phyloP scores from a whole-genome alignment of 176 grass and related monocot species.

The Calamus simplicifolius region DNA sequence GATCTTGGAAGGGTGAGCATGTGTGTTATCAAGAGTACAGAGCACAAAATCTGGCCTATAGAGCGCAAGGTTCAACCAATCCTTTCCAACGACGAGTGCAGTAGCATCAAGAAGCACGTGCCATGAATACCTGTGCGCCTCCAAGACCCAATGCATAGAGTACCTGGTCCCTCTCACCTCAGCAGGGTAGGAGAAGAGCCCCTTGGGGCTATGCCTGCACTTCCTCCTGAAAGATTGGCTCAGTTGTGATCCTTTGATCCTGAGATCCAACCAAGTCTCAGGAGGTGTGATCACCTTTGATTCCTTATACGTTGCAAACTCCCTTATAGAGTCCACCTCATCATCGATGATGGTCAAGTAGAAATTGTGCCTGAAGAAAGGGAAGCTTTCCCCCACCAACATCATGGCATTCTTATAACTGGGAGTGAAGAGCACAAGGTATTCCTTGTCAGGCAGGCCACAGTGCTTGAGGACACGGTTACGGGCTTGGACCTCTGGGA shows the following conservation, averaged over 20 bases:
- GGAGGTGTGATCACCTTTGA: conserved; percentile 48
- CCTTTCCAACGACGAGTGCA: conserved; percentile 28
- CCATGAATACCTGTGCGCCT: conserved; percentile 71
- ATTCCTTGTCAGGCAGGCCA: conserved; percentile 55
- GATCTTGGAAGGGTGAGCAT: conserved; percentile 23
- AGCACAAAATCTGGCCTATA: conserved; percentile 64
- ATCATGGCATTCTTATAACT: conserved; percentile 43
- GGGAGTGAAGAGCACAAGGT: conserved; percentile 55
- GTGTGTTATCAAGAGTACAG: conserved; percentile 31
- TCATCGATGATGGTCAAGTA: conserved; percentile 52
- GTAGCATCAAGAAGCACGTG: conserved; percentile 66
- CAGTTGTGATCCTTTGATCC: conserved; percentile 73
- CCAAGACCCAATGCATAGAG: conserved; percentile 67
- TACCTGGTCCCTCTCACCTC: conserved; percentile 17
- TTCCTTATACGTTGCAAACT: conserved; percentile 61
- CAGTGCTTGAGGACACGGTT: conserved; percentile 49
- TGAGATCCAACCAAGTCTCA: conserved; percentile 58
- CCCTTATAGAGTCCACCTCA: conserved; percentile 32
- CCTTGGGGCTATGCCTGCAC: conserved; percentile 61
- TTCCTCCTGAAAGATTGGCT: conserved; percentile 76
- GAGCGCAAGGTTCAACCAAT: conserved; percentile 45
- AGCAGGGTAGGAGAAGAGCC: conserved; percentile 64
- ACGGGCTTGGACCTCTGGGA: conserved; percentile 59
- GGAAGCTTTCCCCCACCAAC: conserved; percentile 55
- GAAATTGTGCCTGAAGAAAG: conserved; percentile 64